Conservation (phyloP, 2,329 filamentous ascomycete genomes). For the Penicillium glabrum region DNA sequence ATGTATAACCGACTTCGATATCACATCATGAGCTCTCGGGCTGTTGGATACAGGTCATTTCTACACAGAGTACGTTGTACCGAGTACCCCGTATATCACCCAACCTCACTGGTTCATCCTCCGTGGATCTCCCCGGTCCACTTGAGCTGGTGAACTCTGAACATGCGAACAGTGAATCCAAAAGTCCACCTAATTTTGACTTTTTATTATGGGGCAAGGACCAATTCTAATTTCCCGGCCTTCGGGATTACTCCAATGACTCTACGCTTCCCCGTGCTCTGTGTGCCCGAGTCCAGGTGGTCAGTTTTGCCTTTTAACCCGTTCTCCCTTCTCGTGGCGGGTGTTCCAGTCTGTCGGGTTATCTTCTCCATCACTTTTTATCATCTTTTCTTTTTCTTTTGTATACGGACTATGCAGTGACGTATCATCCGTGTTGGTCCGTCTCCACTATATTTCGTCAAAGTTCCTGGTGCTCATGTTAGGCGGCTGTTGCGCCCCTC, state of each 20-base stretch:
- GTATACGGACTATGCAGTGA: constrained; percentile 1
- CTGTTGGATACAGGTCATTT: neutral
- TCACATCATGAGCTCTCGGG: neutral
- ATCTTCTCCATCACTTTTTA: constrained; percentile 4
- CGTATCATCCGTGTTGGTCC: constrained; percentile 4
- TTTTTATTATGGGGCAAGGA: neutral
- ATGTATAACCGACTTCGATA: neutral
- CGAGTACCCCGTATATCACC: neutral
- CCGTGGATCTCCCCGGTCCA: neutral
- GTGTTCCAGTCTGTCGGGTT: constrained; percentile 1
- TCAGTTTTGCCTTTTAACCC: neutral
- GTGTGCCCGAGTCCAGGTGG: neutral
- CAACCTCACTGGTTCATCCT: neutral
- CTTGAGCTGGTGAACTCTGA: constrained; percentile 3
- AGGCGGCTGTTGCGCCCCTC: neutral
- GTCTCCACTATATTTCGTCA: constrained; percentile 6
- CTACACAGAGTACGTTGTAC: neutral
- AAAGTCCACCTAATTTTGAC: neutral
- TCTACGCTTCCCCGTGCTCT: neutral
- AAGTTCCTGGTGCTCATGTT: constrained; percentile 2
- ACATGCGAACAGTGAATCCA: neutral
- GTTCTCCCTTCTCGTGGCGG: neutral
- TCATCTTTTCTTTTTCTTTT: neutral
- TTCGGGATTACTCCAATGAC: neutral
- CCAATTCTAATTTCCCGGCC: neutral